Percentiles rank a stretch among this genome's conserved stretches.
Evolutionary conservation across 148 eudicot genomes (phyloP).

Genomic region (Cornus suecica): DNA sequence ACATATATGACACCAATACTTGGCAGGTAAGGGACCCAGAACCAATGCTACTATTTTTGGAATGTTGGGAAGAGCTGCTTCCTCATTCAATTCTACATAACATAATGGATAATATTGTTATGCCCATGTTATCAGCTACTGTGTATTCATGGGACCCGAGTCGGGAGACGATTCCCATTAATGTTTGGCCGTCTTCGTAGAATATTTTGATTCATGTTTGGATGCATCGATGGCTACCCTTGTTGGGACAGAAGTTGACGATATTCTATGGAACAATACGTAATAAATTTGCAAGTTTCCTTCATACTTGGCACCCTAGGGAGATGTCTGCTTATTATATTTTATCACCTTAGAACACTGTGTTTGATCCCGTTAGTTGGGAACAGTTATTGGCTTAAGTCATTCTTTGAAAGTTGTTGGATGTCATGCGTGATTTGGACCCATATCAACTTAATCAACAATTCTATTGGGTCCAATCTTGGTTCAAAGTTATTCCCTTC

Average conservation of each 20-base stretch:
- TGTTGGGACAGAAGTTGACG: slow-evolving; percentile 69
- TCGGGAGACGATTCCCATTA: slow-evolving; percentile 77
- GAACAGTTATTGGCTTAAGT: slow-evolving; percentile 71
- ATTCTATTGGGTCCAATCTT: slow-evolving; percentile 61
- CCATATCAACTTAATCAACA: slow-evolving; percentile 70
- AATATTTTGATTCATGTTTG: slow-evolving; percentile 77
- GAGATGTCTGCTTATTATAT: slow-evolving; percentile 66
- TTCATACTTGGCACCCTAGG: slow-evolving; percentile 85
- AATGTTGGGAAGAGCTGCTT: slow-evolving; percentile 73
- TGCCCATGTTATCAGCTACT: slow-evolving; percentile 77
- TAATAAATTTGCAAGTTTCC: slow-evolving; percentile 55
- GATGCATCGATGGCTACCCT: slow-evolving; percentile 93
- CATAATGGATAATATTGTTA: slow-evolving; percentile 58
- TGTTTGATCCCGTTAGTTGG: slow-evolving; percentile 83
- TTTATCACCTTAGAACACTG: slow-evolving; percentile 76
- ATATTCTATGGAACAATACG: slow-evolving; percentile 57
- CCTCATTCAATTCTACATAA: slow-evolving; percentile 59
- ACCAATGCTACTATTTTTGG: slow-evolving; percentile 75
- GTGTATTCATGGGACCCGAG: slow-evolving; percentile 85
- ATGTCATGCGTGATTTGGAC: slow-evolving; percentile 66
- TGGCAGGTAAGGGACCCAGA: slow-evolving; percentile 96
- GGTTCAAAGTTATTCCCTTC: slow-evolving; percentile 69
- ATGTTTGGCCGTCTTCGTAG: too few relatives aligned
- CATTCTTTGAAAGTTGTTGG: slow-evolving; percentile 65
- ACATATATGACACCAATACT: slow-evolving; percentile 74